Conservation (phyloP, 2,329 filamentous ascomycete genomes). For the Arthroderma sp. region DNA sequence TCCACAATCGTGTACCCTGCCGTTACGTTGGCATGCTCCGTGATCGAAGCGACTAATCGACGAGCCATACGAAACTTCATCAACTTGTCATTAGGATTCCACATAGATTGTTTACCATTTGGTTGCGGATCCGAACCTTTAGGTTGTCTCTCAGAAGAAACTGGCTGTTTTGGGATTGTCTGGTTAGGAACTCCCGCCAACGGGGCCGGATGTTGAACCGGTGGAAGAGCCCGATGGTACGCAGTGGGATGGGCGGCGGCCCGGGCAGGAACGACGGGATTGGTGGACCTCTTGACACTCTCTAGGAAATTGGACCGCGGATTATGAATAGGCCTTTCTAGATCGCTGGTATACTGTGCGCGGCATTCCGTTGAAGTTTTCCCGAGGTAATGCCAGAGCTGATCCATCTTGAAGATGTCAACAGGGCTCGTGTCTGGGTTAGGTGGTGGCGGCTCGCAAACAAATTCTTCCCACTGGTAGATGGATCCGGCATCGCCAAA, state of each 20-base stretch:
- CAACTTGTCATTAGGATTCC: constrained; percentile 4
- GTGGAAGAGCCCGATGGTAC: constrained; percentile 17
- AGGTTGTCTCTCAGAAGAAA: neutral
- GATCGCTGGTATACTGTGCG: constrained; percentile 80
- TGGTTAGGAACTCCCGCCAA: constrained; percentile 8
- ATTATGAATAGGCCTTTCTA: constrained; percentile 36
- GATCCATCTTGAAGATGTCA: constrained; percentile 57
- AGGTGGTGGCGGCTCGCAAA: constrained; percentile 42
- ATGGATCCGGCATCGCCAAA: constrained; percentile 47
- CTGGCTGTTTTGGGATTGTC: constrained; percentile 7
- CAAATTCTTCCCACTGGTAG: constrained; percentile 69
- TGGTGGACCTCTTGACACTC: constrained; percentile 29
- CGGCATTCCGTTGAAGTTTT: constrained; percentile 77
- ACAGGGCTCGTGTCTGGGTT: constrained; percentile 55
- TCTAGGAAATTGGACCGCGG: constrained; percentile 38
- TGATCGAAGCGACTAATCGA: constrained; percentile 30
- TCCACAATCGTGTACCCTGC: constrained; percentile 32
- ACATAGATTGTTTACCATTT: neutral
- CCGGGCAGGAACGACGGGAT: constrained; percentile 14
- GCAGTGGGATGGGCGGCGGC: constrained; percentile 16
- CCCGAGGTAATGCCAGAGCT: constrained; percentile 81
- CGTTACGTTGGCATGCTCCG: constrained; percentile 33
- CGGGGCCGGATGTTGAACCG: constrained; percentile 12
- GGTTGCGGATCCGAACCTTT: neutral
- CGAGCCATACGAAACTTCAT: constrained; percentile 18